phyloP scores from a whole-genome alignment of 2,329 filamentous ascomycete genomes.

The Mycosphaerella sp. region DNA sequence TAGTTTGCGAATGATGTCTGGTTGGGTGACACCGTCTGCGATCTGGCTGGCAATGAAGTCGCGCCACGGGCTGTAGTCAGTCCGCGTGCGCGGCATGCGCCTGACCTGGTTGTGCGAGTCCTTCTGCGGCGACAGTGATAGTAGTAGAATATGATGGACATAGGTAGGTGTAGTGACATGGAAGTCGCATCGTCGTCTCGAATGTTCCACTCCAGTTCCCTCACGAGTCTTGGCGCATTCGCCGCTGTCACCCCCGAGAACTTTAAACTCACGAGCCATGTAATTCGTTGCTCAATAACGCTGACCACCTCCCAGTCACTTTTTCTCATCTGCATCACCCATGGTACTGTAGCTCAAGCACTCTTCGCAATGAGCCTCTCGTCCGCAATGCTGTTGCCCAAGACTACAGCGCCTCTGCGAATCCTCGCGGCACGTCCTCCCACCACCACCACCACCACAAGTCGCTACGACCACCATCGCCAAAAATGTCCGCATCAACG shows the following conservation, averaged over 20 bases:
- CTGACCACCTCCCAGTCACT: not conserved
- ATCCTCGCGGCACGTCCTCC: conserved; percentile 29
- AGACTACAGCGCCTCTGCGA: conserved; percentile 32
- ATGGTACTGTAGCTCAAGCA: not conserved
- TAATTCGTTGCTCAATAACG: not conserved
- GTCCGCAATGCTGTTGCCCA: conserved; percentile 32
- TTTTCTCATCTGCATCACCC: not conserved
- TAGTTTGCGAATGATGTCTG: no score
- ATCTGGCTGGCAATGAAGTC: no score
- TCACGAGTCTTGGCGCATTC: not conserved
- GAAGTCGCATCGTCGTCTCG: not conserved
- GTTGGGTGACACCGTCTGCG: no score
- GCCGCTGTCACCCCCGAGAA: not conserved
- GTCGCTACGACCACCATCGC: conserved; percentile 14
- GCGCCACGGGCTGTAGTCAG: no score
- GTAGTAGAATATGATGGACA: no score
- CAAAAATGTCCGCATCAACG: conserved; percentile 14
- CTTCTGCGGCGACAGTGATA: no score
- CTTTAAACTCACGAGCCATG: not conserved
- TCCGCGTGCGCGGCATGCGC: no score
- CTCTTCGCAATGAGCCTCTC: conserved; percentile 33
- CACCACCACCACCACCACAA: conserved; percentile 24
- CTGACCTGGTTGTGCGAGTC: no score
- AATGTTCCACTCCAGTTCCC: not conserved
- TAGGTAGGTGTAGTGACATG: no score